phyloP scores from a whole-genome alignment of 331 rosid species.

The Pyracantha coccinea region DNA sequence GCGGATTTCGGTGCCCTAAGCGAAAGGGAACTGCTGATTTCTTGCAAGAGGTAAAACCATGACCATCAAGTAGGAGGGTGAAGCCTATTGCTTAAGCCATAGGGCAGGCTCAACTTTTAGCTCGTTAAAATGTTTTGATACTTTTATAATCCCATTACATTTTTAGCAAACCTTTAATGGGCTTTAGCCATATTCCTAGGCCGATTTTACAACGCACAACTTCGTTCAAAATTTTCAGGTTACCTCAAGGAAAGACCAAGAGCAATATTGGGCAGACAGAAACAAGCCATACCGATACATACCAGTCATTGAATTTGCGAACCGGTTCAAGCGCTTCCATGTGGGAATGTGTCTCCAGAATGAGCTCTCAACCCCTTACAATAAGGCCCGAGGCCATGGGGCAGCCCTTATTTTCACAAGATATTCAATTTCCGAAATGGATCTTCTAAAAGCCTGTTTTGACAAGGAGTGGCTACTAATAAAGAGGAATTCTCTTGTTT shows the following conservation, averaged over 20 bases:
- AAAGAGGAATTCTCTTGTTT: constrained; percentile 61
- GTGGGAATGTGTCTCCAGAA: constrained; percentile 37
- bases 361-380: constrained; percentile 47
- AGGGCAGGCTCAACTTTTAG: neutral
- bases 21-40: constrained; percentile 93
- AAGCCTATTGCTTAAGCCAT: too few species aligned
- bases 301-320: constrained; percentile 53
- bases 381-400: constrained; percentile 45
- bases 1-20: constrained; percentile 72
- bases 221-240: constrained; percentile 32
- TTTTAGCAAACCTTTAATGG: neutral
- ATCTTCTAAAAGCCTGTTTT: constrained; percentile 57
- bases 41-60: constrained; percentile 63
- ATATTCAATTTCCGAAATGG: constrained; percentile 34
- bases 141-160: neutral
- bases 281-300: constrained; percentile 37
- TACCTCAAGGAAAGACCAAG: constrained; percentile 85
- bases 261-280: constrained; percentile 81
- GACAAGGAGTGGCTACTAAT: constrained; percentile 76
- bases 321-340: constrained; percentile 60
- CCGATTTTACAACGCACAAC: neutral
- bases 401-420: constrained; percentile 66
- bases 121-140: neutral
- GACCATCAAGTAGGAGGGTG: neutral
- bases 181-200: neutral